phyloP scores from a whole-genome alignment of 75 land plant genomes.

The Pinus tabuliformis region DNA sequence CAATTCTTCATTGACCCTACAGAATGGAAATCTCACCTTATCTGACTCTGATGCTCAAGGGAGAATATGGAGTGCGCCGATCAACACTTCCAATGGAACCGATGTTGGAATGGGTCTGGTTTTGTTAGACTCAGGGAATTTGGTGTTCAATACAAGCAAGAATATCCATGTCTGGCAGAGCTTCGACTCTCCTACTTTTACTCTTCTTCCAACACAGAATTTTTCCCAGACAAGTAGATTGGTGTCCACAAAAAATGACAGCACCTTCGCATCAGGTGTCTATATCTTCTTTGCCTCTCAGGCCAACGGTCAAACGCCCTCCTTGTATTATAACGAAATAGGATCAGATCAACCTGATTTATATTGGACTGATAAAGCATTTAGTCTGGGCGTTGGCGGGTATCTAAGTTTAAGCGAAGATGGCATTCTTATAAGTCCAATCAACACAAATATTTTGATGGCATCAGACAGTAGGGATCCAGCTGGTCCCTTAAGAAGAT shows the following conservation, averaged over 20 bases:
- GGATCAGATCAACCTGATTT: too few relatives aligned
- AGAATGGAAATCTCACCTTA: not conserved
- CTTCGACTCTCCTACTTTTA: not conserved
- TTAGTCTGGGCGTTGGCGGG: too few relatives aligned
- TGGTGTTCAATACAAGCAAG: not conserved
- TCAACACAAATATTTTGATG: conserved; percentile 22
- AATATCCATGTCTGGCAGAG: not conserved
- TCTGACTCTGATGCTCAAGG: not conserved
- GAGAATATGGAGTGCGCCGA: not conserved
- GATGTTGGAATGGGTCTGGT: not conserved
- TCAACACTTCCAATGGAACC: accelerated
- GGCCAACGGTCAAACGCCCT: too few relatives aligned
- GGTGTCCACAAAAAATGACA: not conserved
- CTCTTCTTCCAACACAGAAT: conserved; percentile 3
- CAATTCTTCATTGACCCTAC: conserved; percentile 11
- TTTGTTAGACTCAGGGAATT: not conserved
- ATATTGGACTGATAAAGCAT: not conserved
- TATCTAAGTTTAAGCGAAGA: too few relatives aligned
- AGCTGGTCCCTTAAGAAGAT: conserved; percentile 13
- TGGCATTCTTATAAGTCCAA: conserved; percentile 3
- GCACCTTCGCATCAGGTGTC: conserved; percentile 13
- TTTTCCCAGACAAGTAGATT: not conserved
- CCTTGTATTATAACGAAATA: too few relatives aligned
- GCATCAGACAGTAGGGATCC: conserved; percentile 37
- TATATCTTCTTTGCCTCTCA: conserved; percentile 19